Evolutionary conservation across 2,329 filamentous ascomycete genomes (phyloP).

Genomic region (Sporothrix phasma): DNA sequence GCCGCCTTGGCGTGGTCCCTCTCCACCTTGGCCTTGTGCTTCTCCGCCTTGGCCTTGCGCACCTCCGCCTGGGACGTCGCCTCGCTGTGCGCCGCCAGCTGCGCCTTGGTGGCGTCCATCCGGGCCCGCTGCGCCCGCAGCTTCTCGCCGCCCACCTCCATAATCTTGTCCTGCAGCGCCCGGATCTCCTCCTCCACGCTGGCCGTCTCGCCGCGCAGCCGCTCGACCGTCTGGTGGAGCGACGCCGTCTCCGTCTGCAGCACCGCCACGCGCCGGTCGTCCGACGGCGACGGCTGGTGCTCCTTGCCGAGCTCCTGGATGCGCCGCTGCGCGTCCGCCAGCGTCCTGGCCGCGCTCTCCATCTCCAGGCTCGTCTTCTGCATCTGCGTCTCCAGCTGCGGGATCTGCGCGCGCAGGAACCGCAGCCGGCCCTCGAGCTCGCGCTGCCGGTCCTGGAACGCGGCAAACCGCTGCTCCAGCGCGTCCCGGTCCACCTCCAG

Average conservation of each 20-base stretch:
- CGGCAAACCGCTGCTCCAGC: conserved; percentile 71
- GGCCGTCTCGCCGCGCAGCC: conserved; percentile 73
- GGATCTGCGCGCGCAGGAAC: conserved; percentile 66
- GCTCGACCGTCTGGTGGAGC: conserved; percentile 67
- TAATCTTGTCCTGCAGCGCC: conserved; percentile 87
- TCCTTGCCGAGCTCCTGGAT: conserved; percentile 76
- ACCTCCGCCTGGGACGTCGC: conserved; percentile 80
- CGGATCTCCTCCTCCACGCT: conserved; percentile 92
- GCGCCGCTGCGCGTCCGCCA: conserved; percentile 72
- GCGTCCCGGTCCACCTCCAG: conserved; percentile 79
- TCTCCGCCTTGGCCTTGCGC: conserved; percentile 84
- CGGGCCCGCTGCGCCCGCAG: conserved; percentile 82
- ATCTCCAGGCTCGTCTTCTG: conserved; percentile 86
- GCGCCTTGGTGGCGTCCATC: conserved; percentile 79
- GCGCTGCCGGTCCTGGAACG: conserved; percentile 75
- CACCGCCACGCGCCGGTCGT: conserved; percentile 61
- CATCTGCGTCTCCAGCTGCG: conserved; percentile 76
- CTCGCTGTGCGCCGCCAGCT: conserved; percentile 71
- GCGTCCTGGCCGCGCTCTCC: conserved; percentile 74
- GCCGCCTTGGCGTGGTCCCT: conserved; percentile 71
- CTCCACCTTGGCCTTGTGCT: conserved; percentile 77
- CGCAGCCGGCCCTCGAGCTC: conserved; percentile 66
- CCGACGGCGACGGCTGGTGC: conserved; percentile 68
- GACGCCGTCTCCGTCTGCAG: conserved; percentile 70
- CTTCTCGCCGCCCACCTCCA: conserved; percentile 93